phyloP scores from a whole-genome alignment of 768 basidiomycete genomes.

The Leccinum boreale region DNA sequence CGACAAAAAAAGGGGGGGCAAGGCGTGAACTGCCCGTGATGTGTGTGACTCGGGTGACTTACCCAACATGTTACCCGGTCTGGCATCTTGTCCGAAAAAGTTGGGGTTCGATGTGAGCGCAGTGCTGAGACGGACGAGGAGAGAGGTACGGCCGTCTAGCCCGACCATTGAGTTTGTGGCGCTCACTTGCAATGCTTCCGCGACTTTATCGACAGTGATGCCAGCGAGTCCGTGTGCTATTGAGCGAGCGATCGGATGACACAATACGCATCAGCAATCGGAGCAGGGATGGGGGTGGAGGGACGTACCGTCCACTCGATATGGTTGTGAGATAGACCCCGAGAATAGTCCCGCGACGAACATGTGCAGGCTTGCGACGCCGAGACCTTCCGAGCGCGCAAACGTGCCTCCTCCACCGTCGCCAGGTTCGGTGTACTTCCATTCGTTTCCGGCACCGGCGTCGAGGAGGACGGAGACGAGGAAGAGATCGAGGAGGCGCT shows the following conservation, averaged over 20 bases:
- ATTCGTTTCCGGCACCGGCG: slow-evolving; percentile 84
- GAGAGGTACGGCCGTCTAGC: slow-evolving; percentile 76
- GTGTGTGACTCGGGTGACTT: slow-evolving; percentile 5
- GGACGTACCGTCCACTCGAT: slow-evolving; percentile 72
- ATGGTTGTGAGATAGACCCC: slow-evolving; percentile 49
- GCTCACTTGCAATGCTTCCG: slow-evolving; percentile 75
- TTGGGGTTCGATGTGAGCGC: slow-evolving; percentile 64
- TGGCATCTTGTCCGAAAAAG: slow-evolving; percentile 69
- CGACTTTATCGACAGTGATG: slow-evolving; percentile 58
- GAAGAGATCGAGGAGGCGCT: slow-evolving; percentile 85
- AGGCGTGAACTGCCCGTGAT: neutral
- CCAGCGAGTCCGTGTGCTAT: slow-evolving; percentile 68
- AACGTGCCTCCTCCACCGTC: slow-evolving; percentile 51
- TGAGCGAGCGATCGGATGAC: slow-evolving; percentile 3
- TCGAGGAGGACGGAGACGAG: slow-evolving; percentile 90
- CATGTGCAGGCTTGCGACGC: slow-evolving; percentile 89
- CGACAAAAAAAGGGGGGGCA: neutral
- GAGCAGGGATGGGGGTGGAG: neutral
- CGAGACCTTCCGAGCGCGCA: slow-evolving; percentile 76
- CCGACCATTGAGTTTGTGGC: slow-evolving; percentile 84
- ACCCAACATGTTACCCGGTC: slow-evolving; percentile 86
- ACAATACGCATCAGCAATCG: slow-evolving; percentile 8
- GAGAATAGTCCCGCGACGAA: slow-evolving; percentile 84
- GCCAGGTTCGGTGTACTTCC: slow-evolving; percentile 68
- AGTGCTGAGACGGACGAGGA: slow-evolving; percentile 68